phyloP scores from a whole-genome alignment of 202 grass and related monocot species.

The Carex sylvatica region DNA sequence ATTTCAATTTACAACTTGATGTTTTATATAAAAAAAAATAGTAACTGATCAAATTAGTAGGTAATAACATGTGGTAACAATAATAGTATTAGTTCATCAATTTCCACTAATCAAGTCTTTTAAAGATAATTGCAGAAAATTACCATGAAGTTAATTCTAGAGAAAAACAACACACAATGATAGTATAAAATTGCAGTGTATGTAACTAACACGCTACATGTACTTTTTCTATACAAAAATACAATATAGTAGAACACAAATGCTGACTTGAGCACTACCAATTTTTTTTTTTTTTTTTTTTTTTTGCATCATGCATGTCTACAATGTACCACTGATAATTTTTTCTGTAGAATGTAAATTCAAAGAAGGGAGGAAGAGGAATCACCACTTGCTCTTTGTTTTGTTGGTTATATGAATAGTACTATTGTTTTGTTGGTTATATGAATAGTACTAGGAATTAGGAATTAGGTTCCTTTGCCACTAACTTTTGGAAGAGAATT shows the following conservation, averaged over 20 bases:
- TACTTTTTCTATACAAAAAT: neutral
- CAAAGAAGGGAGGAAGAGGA: neutral
- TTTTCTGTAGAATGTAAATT: neutral
- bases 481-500: neutral
- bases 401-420: neutral
- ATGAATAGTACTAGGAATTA: neutral
- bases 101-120: too few species aligned
- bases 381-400: neutral
- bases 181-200: neutral
- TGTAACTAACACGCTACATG: neutral
- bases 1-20: too few species aligned
- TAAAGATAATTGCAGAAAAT: too few species aligned
- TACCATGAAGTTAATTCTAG: too few species aligned
- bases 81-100: too few species aligned
- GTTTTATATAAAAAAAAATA: too few species aligned
- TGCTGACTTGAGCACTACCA: neutral
- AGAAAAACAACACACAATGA: too few species aligned
- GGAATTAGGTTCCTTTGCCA: conserved; percentile 3
- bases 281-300: neutral
- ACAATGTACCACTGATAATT: neutral
- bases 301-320: neutral
- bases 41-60: too few species aligned
- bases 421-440: neutral
- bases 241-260: neutral
- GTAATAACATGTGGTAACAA: too few species aligned